These are phyloP conservation scores for Podospora pseudopauciseta DNA, from an alignment of 495 filamentous ascomycete species.

Conservation along the genomic window DNA sequence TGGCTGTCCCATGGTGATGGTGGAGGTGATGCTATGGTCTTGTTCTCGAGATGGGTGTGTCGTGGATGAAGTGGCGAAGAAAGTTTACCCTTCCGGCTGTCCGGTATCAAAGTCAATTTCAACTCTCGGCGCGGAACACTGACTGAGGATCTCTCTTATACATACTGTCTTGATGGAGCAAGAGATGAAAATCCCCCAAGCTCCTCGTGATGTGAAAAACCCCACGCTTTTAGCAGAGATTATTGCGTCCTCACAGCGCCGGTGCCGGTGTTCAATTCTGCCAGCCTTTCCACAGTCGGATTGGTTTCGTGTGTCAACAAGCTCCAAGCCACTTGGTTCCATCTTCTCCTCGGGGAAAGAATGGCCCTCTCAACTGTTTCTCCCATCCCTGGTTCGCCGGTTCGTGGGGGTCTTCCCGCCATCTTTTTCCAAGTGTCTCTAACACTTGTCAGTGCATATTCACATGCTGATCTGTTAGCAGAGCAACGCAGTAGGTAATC, in stretches of 20 bases:
- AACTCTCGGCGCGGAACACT: background rate
- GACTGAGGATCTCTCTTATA: background rate
- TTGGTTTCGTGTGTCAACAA: background rate
- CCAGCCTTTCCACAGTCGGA: background rate
- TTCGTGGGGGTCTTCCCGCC: background rate
- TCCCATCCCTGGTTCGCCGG: background rate
- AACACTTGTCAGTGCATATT: background rate
- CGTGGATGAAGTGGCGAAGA: background rate
- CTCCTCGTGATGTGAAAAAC: background rate
- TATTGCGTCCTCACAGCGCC: background rate
- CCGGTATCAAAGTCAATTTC: background rate
- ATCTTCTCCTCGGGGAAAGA: background rate
- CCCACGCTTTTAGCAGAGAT: background rate
- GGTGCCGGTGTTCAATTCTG: background rate
- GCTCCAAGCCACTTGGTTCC: background rate
- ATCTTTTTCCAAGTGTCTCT: background rate
- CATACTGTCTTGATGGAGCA: background rate
- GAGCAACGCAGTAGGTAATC: background rate
- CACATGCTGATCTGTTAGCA: background rate
- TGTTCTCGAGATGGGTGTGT: background rate
- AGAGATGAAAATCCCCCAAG: background rate
- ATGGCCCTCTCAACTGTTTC: background rate
- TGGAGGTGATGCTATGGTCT: background rate
- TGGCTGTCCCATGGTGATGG: slow-evolving; percentile 58
- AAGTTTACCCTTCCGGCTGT: background rate